Evolutionary conservation across 2,329 filamentous ascomycete genomes (phyloP), one percentile per base, ranked within the genome.

Genomic region (Cercospora brassicicola): DNA sequence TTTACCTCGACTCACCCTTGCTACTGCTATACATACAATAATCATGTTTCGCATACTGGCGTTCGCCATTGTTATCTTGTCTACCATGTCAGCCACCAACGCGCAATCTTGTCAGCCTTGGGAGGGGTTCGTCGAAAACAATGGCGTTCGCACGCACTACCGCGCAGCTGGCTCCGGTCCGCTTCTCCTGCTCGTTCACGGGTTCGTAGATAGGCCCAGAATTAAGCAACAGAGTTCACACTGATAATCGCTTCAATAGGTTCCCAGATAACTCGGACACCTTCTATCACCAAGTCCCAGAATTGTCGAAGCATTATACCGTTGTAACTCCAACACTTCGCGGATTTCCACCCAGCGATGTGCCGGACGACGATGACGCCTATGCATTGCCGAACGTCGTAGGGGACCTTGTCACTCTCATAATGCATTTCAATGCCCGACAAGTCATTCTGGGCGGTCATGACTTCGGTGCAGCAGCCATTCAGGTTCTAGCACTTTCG

Each of bases 61-160:
- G 2, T 42, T 39, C 57, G n/a, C 36, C 18, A 20, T 42, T 5
- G 11, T 60, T 5, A 53, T 26, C 48, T 23, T 53, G 10, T 53
- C 10, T 23, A 53, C 5, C 31, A 39, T 42, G 57, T 11, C 31
- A 8, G 11, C 15, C 28, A 18, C 48, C 5, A 20, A 53, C 15
- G 61, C 39, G 28, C 61, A 31, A 53, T 26, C 42, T 2, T 20
- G 42, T 31, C 53, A 65, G 30, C 28, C 62, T n/a, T 59, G 51
- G 28, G 62, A 65, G 51, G 62, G 62, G 9, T 65, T 65, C 62
- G 51, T 65, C 11, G 62, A 65, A 3, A 65, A 65, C 51, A 33
- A 59, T 2, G 62, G 62, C 23, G 31, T 65, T 18, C 51, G 55
- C 39, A 65, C 62, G 20, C 62, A 65, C 51, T 65, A 59, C 30